phyloP scores from a whole-genome alignment of 345 rosid species.

The Theobroma cacao region DNA sequence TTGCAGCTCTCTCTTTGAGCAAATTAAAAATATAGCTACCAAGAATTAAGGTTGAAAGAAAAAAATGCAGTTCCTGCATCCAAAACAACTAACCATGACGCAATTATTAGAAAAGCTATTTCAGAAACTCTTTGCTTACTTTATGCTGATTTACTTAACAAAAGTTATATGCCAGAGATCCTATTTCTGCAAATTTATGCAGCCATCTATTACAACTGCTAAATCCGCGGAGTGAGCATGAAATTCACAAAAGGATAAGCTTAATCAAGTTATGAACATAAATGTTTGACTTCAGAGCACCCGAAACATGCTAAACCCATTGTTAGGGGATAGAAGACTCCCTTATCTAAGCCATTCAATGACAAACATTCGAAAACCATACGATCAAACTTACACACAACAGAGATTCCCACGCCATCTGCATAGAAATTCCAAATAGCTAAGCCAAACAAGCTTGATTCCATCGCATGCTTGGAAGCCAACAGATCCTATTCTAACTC shows the following conservation, averaged over 20 bases:
- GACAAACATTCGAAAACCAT: neutral
- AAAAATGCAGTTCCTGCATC: neutral
- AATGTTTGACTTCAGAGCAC: neutral
- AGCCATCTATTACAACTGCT: neutral
- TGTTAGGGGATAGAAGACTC: neutral
- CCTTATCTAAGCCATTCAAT: neutral
- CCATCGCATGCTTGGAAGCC: neutral
- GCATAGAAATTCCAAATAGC: neutral
- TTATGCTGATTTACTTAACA: slow-evolving; percentile 1
- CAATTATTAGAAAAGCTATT: neutral
- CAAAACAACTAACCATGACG: neutral
- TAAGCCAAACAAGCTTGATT: neutral
- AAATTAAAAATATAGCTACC: neutral
- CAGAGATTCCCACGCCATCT: neutral
- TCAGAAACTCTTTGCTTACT: neutral
- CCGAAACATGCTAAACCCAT: neutral
- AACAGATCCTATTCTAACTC: neutral
- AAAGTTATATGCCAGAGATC: neutral
- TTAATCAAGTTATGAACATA: neutral
- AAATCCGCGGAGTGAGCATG: neutral
- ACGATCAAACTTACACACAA: neutral
- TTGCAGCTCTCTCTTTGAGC: neutral
- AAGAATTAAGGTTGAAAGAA: neutral
- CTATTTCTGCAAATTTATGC: neutral
- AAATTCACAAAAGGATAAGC: neutral